Percentiles rank a stretch among this genome's conserved stretches.
Evolutionary conservation across 2,329 filamentous ascomycete genomes (phyloP).

Genomic region (Drechslerella coelobrocha): DNA sequence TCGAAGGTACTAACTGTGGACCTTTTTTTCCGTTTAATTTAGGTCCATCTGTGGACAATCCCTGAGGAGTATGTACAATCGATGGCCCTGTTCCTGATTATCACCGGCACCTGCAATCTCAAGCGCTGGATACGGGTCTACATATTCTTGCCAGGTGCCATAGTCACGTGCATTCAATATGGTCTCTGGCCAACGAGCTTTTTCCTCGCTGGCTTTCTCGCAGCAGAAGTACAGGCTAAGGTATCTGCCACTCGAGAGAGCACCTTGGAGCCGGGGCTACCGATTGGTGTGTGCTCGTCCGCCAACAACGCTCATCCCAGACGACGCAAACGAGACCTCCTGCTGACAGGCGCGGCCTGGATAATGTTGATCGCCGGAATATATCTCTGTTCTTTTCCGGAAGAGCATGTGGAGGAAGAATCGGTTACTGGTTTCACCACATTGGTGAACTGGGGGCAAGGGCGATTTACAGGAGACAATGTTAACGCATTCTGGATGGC

Average conservation of each 20-base stretch:
- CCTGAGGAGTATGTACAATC: conserved; percentile 62
- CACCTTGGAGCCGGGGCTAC: not conserved
- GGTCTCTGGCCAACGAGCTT: conserved; percentile 20
- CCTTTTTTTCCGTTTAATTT: not conserved
- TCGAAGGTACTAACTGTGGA: not conserved
- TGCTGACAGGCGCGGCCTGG: not conserved
- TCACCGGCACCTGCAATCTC: conserved; percentile 58
- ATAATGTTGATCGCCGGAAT: conserved; percentile 5
- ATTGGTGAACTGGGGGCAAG: conserved; percentile 12
- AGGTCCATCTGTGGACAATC: conserved; percentile 62
- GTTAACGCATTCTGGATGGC: conserved; percentile 19
- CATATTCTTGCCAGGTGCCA: conserved; percentile 50
- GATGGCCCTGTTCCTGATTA: conserved; percentile 60
- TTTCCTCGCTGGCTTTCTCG: conserved; percentile 24
- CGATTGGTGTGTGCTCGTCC: not conserved
- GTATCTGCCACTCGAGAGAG: conserved; percentile 1
- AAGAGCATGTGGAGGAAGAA: not conserved
- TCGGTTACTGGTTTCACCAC: conserved; percentile 22
- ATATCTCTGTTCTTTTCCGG: conserved; percentile 33
- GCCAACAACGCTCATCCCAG: not conserved
- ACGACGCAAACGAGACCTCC: not conserved
- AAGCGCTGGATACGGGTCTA: conserved; percentile 56
- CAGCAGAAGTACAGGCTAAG: conserved; percentile 22
- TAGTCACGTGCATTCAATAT: conserved; percentile 1
- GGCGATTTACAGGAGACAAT: not conserved